Percentiles rank a stretch among this genome's conserved stretches.
Conservation (phyloP, 208 protist species). For the Novymonas esmeraldas region DNA sequence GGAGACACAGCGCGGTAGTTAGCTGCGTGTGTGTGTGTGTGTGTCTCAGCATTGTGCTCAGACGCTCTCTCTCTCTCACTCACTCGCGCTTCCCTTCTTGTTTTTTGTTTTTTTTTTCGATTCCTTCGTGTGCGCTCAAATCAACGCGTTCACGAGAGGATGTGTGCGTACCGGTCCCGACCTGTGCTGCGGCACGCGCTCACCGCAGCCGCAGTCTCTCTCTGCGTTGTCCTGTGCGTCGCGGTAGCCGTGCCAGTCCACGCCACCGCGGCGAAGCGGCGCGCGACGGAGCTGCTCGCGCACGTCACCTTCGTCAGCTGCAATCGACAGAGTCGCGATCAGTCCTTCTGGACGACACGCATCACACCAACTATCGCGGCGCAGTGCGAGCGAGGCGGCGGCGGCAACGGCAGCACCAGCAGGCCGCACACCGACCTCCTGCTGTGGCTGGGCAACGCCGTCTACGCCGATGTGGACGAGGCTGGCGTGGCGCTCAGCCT, state of each 20-base stretch:
- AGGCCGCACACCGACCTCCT: conserved; percentile 52
- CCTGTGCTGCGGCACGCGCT: no score
- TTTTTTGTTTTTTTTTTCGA: no score
- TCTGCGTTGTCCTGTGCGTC: background rate
- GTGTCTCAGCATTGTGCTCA: no score
- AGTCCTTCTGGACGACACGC: conserved; percentile 57
- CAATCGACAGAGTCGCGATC: conserved; percentile 60
- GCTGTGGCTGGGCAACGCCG: conserved; percentile 76
- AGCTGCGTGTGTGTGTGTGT: no score
- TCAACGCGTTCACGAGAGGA: no score
- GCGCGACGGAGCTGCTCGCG: conserved; percentile 20
- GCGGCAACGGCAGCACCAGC: background rate
- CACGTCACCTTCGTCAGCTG: conserved; percentile 76
- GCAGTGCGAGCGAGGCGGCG: conserved; percentile 3
- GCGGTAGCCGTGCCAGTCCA: background rate
- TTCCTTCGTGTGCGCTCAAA: no score
- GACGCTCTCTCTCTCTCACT: no score
- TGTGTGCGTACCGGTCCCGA: no score
- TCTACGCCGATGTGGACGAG: conserved; percentile 63
- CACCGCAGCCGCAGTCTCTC: background rate
- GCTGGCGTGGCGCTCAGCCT: conserved; percentile 19
- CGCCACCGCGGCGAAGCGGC: background rate
- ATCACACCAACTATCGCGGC: conserved; percentile 28
- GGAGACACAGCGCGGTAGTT: no score
- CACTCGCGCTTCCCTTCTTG: no score